phyloP scores from a whole-genome alignment of 2,329 filamentous ascomycete species.

The Fusarium sp. region DNA sequence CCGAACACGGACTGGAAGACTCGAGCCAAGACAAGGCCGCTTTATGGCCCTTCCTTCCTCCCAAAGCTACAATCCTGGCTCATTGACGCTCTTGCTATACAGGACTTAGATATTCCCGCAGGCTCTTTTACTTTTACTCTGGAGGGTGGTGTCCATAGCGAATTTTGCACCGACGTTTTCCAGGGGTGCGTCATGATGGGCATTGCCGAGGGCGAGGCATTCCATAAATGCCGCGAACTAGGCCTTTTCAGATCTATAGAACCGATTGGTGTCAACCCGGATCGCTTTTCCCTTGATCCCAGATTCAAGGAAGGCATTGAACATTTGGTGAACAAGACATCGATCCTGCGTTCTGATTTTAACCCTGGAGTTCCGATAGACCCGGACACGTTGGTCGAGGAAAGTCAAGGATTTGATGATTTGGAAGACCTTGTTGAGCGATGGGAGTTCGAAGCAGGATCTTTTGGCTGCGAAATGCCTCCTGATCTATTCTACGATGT shows the following conservation, averaged over 20 bases:
- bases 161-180: background rate
- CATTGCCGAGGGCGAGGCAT: background rate
- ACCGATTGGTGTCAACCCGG: no score
- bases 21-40: no score
- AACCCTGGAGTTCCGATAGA: background rate
- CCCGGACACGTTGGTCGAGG: background rate
- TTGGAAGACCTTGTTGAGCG: no score
- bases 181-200: background rate
- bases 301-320: background rate
- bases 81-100: background rate
- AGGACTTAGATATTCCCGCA: background rate
- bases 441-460: no score
- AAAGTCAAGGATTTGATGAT: background rate
- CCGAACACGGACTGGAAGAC: no score
- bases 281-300: no score
- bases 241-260: no score
- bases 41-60: fast-evolving
- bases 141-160: background rate
- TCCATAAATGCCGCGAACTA: background rate
- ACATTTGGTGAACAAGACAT: background rate
- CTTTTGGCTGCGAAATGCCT: fast-evolving
- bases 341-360: background rate
- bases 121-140: background rate
- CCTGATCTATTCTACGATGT: background rate
- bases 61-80: background rate